Evolutionary conservation across 305 asterid species (phyloP), one percentile per base, ranked within the genome.

Genomic region (Fraxinus velutina): DNA sequence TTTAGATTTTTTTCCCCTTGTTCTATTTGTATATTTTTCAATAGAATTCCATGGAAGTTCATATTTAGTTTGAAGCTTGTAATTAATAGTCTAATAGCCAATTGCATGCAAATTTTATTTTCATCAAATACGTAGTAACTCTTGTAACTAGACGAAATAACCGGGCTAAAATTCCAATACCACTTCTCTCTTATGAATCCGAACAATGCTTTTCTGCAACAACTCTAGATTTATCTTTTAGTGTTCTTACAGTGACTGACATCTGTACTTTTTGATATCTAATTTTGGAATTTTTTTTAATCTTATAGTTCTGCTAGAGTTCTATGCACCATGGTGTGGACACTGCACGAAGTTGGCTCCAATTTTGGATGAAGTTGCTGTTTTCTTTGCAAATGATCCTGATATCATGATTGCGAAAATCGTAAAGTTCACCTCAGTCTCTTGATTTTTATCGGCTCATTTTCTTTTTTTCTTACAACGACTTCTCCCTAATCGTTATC

Each of bases 321-420:
- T 93, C 80, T 92, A 93, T 76, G 92, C 95, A 47, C 97, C 97
- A 15, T 92, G 97, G 95, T 93, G 97, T 78, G 95, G 94, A 83
- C 95, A 92, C 85, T 92, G 97, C 94, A 84, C 91, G 90, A 62
- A 83, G 68, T 83, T 93, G 86, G 97, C 94, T 50, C 97, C 95
- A 19, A 91, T 90, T 78, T 82, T 93, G 89, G 97, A 93, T 34
- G 97, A 92, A 88, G 93, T 93, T 55, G 97, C 97, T 33, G 36
- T 89, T 79, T 86, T 90, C 75, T 92, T 85, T 81, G 80, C 89
- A 75, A 83, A 83, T 1, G 92, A 92, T 62, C 87, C 87, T 2
- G 87, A 88, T 84, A 89, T 92, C 81, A 0, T 93, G 32, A 93
- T 93, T 73, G 93, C 95, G 4, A 93, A 93, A 89, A 88, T 89